A percentile compares a stretch with the other conserved stretches of the same genome.
phyloP scores from a whole-genome alignment of 2,329 filamentous ascomycete genomes.

The Claviceps sp. region DNA sequence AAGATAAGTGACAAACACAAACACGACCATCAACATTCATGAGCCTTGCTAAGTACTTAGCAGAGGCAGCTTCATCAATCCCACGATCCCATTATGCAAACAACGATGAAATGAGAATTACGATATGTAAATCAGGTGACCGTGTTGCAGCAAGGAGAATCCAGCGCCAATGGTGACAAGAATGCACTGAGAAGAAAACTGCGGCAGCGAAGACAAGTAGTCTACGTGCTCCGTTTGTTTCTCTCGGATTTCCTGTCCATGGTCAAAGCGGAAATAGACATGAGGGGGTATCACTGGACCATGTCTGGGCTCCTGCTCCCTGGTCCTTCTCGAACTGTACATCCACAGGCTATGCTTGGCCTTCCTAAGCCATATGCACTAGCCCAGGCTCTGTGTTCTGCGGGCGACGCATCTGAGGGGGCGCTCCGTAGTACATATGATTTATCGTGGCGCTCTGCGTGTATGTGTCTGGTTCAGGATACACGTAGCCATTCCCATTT shows the following conservation, averaged over 20 bases:
- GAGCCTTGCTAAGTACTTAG: no score
- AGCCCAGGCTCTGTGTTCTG: conserved; percentile 57
- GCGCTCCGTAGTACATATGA: conserved; percentile 61
- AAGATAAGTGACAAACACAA: background rate
- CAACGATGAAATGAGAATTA: no score
- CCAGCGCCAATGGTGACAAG: background rate
- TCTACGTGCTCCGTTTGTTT: background rate
- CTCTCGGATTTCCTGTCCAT: background rate
- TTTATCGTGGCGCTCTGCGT: conserved; percentile 44
- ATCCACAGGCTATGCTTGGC: conserved; percentile 5
- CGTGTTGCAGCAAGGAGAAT: no score
- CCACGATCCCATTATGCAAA: no score
- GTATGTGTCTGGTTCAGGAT: conserved; percentile 70
- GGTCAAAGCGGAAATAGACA: conserved; percentile 1
- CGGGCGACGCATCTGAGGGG: conserved; percentile 51
- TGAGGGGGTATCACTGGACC: conserved; percentile 12
- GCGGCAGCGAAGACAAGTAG: background rate
- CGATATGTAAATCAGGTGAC: no score
- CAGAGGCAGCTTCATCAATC: no score
- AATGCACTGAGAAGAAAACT: background rate
- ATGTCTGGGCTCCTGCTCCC: background rate
- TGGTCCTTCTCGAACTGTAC: background rate
- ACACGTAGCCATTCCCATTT: conserved; percentile 54
- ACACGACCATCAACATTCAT: background rate
- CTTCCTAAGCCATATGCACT: conserved; percentile 26